Evolutionary conservation across 345 rosid genomes (phyloP), one percentile per base, ranked within the genome.

Genomic region (rapeseed (Brassica napus)): DNA sequence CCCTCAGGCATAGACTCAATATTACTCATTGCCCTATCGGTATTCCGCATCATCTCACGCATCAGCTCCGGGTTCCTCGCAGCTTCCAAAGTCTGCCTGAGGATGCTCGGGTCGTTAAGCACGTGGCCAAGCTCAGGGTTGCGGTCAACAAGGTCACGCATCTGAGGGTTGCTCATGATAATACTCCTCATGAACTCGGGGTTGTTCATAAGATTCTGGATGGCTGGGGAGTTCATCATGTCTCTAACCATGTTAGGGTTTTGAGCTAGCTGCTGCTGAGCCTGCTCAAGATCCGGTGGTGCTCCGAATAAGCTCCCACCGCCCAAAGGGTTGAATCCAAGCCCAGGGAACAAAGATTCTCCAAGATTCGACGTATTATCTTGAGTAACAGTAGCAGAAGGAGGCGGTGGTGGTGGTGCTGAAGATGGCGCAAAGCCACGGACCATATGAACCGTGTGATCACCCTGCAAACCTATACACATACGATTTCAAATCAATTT

Each of bases 1-100:
- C 95, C 95, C 84, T 89, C 97, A 0, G 97, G 97, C 72, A 90
- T 89, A 77, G 97, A 86, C 82, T 91, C 91, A 64, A 90, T 92
- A 68, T 94, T 94, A 77, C 98, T 92, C 94, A 89, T 91, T 4
- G 94, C 97, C 74, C 94, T 88, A 73, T 88, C 94, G 0, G 93
- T 88, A 82, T 93, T 90, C 71, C 94, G 84, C 93, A 89, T 90
- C 97, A 91, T 89, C 82, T 94, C 98, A 68, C 95, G 91, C 96
- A 94, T 94, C 58, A 93, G 93, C 79, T 92, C 98, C 7, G 95
- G 95, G 69, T 92, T 92, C 84, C 95, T 85, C 0, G 97, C 93
- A 72, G 94, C 95, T 83, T 91, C 94, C 37, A 90, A 80, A 35
- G 94, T 91, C 81, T 89, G 97, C 4, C 92, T 87, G 28, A 91